phyloP scores from a whole-genome alignment of 108 stramenopile species.

The Cyclotella baltica region DNA sequence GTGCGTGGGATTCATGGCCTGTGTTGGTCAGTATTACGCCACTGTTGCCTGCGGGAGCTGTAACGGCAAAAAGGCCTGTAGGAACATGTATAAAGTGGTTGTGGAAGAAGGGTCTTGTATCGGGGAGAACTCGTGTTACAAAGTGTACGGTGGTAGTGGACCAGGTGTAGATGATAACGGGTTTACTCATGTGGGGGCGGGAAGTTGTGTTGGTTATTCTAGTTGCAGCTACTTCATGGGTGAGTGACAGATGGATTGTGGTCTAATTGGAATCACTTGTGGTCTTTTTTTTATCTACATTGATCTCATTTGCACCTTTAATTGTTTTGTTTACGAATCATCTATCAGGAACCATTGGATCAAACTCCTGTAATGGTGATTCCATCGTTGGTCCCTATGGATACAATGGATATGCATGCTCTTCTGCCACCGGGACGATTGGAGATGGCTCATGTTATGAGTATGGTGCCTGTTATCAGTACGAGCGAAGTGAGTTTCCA shows the following conservation, averaged over 20 bases:
- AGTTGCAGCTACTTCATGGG: constrained; percentile 5
- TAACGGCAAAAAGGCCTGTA: background rate
- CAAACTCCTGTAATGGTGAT: background rate
- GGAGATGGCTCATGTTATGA: constrained; percentile 2
- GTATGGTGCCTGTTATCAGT: constrained; percentile 10
- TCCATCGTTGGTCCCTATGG: background rate
- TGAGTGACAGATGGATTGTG: background rate
- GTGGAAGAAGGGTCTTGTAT: background rate
- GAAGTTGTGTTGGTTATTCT: background rate
- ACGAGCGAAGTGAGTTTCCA: background rate
- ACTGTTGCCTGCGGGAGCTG: background rate
- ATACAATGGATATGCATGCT: background rate
- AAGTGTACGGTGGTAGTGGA: background rate
- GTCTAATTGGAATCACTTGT: background rate
- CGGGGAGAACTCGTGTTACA: background rate
- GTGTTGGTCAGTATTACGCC: too few species aligned
- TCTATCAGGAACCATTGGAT: constrained; percentile 1
- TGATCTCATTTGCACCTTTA: too few species aligned
- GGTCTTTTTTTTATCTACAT: too few species aligned
- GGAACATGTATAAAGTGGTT: background rate
- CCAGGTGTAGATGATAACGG: background rate
- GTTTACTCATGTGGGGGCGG: background rate
- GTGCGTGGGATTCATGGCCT: background rate
- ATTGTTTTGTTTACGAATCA: too few species aligned
- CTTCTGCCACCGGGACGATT: background rate